Percentiles rank a stretch among this genome's conserved stretches.
These are phyloP conservation scores for Saturnispora halmiae DNA, from an alignment of 805 yeast species.

Conservation along the genomic window DNA sequence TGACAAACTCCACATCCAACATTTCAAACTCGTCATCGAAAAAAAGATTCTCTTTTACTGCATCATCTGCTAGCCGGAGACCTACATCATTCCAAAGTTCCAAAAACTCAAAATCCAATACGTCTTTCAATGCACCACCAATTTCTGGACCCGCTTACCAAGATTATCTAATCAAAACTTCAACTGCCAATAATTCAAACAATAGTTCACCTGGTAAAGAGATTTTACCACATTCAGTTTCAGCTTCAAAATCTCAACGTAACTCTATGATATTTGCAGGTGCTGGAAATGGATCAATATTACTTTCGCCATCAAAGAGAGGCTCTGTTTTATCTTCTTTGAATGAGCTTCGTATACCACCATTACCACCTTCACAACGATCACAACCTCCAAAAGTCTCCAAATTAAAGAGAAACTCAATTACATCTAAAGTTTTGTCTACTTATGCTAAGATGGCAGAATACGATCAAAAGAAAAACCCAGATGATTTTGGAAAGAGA, in stretches of 20 bases:
- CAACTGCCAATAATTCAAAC: constrained; percentile 9
- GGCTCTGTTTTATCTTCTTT: constrained; percentile 16
- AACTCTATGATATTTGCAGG: constrained; percentile 10
- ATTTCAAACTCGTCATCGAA: constrained; percentile 19
- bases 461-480: constrained; percentile 46
- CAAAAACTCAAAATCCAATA: constrained; percentile 14
- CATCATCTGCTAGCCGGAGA: constrained; percentile 34
- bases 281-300: constrained; percentile 10
- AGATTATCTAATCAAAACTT: constrained; percentile 16
- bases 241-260: constrained; percentile 5
- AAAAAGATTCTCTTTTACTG: constrained; percentile 37
- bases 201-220: constrained; percentile 3
- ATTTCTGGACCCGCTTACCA: constrained; percentile 16
- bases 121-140: constrained; percentile 15
- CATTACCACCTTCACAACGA: not conserved
- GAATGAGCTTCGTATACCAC: constrained; percentile 7
- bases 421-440: constrained; percentile 60
- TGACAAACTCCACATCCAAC: constrained; percentile 12
- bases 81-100: constrained; percentile 38
- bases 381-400: constrained; percentile 8
- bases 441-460: constrained; percentile 64
- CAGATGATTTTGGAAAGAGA: constrained; percentile 65
- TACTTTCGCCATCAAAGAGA: constrained; percentile 19
- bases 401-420: constrained; percentile 52
- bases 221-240: constrained; percentile 1